Base-by-base conservation (phyloP, 495 filamentous ascomycete genomes). In the Alectoria sarmentosa region DNA sequence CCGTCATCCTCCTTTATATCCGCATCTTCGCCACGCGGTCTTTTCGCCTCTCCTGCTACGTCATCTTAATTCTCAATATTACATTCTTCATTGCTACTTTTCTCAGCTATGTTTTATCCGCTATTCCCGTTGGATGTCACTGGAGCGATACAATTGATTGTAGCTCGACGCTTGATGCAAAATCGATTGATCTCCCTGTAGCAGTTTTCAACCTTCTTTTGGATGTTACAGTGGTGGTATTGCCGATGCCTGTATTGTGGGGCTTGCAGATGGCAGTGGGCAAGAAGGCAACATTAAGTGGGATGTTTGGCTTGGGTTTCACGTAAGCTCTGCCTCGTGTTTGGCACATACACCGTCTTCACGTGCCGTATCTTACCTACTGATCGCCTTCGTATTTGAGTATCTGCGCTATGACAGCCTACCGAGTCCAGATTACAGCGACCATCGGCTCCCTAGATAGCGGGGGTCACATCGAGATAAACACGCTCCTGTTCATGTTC, bases 191-290 rank as follows among this genome's bases (percentile, higher is more conserved):
- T 28, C 69, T 73, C 9, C 68, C 57, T 21, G 65, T 74, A 0
- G 72, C 69, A 23, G 67, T 70, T 3, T 46, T 71, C 54, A 69
- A 77, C 61, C 61, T 76, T 15, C 15, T 75, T 14, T 71, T 73
- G 3, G 78, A 80, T 57, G 59, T 79, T 39, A 44, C 71, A 60
- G 73, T 77, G 36, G 70, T 77, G n/a, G 56, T 73, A 3, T 67
- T 78, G 64, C 80, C 76, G 13, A 72, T 82, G 70, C 80, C 75
- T 28, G 68, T 77, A 54, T 69, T 79, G 21, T 75, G 76, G 77
- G 63, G 71, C 54, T 67, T 75, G 68, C 74, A 74, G 66, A 68
- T 76, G 68, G 73, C 74, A 62, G 42, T 65, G 55, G 70, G 67
- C 60, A 77, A 73, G 61, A 76, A 75, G 44, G 28, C 71, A 7